phyloP scores from a whole-genome alignment of 2,329 filamentous ascomycete genomes.

The Penicillium sp. region DNA sequence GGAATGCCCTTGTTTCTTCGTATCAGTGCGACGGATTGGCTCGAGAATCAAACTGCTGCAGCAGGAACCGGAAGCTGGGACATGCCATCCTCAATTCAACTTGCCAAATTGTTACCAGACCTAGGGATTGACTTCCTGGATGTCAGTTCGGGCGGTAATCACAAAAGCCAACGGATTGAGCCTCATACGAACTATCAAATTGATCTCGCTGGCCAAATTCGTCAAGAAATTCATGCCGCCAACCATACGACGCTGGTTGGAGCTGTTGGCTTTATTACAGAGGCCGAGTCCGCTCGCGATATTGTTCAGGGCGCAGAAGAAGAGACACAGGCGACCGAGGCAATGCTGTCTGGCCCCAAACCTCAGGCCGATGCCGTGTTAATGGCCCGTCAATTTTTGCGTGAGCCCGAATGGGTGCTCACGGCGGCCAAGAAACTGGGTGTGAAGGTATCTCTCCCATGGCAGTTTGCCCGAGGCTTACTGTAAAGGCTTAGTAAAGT shows the following conservation, averaged over 20 bases:
- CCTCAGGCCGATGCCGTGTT: conserved; percentile 50
- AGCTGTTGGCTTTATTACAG: conserved; percentile 55
- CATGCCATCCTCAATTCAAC: conserved; percentile 38
- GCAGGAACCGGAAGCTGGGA: conserved; percentile 40
- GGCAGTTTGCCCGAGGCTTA: conserved; percentile 45
- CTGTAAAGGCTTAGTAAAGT: no score
- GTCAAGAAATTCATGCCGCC: conserved; percentile 38
- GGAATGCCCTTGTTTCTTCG: conserved; percentile 70
- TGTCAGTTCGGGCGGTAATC: conserved; percentile 49
- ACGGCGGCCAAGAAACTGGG: conserved; percentile 51
- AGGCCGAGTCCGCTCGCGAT: conserved; percentile 51
- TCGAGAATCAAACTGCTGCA: conserved; percentile 50
- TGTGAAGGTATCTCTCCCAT: conserved; percentile 50
- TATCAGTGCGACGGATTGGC: conserved; percentile 71
- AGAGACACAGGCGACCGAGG: conserved; percentile 29
- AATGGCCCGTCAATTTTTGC: conserved; percentile 56
- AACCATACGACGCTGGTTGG: conserved; percentile 50
- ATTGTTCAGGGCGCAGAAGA: conserved; percentile 44
- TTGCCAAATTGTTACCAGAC: conserved; percentile 44
- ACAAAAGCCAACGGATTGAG: conserved; percentile 46
- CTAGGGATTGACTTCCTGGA: conserved; percentile 49
- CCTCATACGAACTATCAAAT: conserved; percentile 52
- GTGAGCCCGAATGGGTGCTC: conserved; percentile 57
- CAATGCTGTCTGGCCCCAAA: conserved; percentile 27
- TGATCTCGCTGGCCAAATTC: conserved; percentile 49